phyloP scores from a whole-genome alignment of 1,284 basidiomycete genomes.

The Pterulicium gracile region DNA sequence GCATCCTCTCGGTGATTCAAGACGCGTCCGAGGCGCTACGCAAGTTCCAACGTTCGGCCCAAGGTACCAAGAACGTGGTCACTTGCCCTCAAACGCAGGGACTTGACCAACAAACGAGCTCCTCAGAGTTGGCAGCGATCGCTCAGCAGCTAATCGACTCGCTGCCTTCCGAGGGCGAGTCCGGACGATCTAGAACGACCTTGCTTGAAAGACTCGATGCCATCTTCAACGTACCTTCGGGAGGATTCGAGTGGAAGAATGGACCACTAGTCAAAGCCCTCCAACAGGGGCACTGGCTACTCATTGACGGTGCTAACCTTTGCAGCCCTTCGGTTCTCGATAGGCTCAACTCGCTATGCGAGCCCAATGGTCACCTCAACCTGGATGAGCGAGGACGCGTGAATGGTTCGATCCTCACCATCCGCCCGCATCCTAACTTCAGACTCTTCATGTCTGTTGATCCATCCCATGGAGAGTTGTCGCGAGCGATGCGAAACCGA shows the following conservation, averaged over 20 bases:
- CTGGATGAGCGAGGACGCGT: conserved; percentile 88
- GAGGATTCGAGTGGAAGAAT: conserved; percentile 92
- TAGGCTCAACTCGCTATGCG: conserved; percentile 94
- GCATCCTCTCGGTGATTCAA: conserved; percentile 27
- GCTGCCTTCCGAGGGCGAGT: conserved; percentile 6
- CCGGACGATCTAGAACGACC: conserved; percentile 9
- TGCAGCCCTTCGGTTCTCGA: conserved; percentile 96
- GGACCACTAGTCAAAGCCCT: conserved; percentile 89
- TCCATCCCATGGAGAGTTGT: conserved; percentile 86
- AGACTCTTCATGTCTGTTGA: conserved; percentile 93
- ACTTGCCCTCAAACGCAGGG: background rate
- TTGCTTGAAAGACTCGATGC: conserved; percentile 10
- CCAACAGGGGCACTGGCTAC: conserved; percentile 81
- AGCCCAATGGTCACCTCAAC: conserved; percentile 71
- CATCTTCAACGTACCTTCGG: conserved; percentile 18
- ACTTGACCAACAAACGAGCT: background rate
- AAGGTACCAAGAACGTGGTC: conserved; percentile 1
- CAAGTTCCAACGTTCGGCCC: conserved; percentile 28
- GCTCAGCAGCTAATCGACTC: background rate
- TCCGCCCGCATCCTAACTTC: conserved; percentile 84
- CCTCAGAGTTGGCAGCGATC: background rate
- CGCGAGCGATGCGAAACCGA: conserved; percentile 96
- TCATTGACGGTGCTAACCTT: conserved; percentile 90
- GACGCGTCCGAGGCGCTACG: conserved; percentile 31
- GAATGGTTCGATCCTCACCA: conserved; percentile 61